These are phyloP conservation scores for Hippophae tibetana DNA, from an alignment of 306 rosid genomes.

Conservation along the genomic window DNA sequence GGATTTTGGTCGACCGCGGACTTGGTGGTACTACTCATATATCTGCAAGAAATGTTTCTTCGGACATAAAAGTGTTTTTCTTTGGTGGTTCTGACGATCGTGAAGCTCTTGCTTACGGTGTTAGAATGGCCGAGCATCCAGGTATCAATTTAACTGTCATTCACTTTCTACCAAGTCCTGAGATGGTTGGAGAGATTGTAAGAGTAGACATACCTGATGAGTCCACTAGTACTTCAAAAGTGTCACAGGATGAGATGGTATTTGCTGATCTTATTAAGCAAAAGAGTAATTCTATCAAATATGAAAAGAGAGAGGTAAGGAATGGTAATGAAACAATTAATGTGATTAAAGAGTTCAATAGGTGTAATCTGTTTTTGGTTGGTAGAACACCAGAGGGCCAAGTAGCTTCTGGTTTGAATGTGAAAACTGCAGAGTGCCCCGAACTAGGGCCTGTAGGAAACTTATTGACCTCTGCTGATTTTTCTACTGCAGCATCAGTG, in stretches of 20 bases:
- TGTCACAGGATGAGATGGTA: slow-evolving; percentile 15
- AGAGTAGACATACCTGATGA: slow-evolving; percentile 15
- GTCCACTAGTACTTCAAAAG: neutral
- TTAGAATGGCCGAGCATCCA: slow-evolving; percentile 78
- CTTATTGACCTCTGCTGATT: slow-evolving; percentile 32
- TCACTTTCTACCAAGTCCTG: slow-evolving; percentile 32
- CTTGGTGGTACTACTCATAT: slow-evolving; percentile 71
- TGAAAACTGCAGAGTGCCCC: slow-evolving; percentile 25
- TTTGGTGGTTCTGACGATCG: slow-evolving; percentile 84
- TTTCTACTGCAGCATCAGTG: slow-evolving; percentile 38
- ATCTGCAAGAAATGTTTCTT: slow-evolving; percentile 63
- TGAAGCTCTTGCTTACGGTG: slow-evolving; percentile 73
- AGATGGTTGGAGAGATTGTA: slow-evolving; percentile 12
- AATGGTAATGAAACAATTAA: slow-evolving; percentile 22
- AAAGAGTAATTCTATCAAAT: slow-evolving; percentile 24
- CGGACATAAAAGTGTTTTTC: slow-evolving; percentile 45
- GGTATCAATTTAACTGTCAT: slow-evolving; percentile 53
- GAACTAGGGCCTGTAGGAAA: slow-evolving; percentile 54
- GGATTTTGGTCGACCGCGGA: slow-evolving; percentile 73
- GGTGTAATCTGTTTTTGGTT: slow-evolving; percentile 40
- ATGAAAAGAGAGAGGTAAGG: slow-evolving; percentile 28
- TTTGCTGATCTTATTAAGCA: slow-evolving; percentile 29
- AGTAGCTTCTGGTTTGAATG: slow-evolving; percentile 24
- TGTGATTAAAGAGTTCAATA: slow-evolving; percentile 17
- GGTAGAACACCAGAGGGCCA: slow-evolving; percentile 41